These are phyloP conservation scores for Candida taoyuanica DNA, from an alignment of 805 yeast species.

Conservation along the genomic window DNA sequence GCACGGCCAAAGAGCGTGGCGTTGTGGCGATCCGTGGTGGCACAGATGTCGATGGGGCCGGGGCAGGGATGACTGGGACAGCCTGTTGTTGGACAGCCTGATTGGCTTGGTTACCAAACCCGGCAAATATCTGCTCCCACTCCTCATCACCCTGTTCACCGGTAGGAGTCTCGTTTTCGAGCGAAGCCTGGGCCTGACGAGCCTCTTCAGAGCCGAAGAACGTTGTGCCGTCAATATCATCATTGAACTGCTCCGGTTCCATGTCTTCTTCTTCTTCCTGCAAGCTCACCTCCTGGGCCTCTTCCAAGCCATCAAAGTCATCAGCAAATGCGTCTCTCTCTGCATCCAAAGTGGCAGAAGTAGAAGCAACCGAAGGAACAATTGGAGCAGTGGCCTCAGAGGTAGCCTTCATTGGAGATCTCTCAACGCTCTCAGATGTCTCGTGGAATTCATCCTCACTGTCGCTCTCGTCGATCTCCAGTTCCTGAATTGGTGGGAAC, in stretches of 20 bases:
- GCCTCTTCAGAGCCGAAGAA: constrained; percentile 24
- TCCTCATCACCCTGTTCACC: constrained; percentile 49
- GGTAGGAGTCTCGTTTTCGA: neutral
- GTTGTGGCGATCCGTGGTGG: constrained; percentile 35
- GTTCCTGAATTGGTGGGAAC: constrained; percentile 31
- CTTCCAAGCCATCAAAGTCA: constrained; percentile 41
- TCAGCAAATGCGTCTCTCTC: constrained; percentile 32
- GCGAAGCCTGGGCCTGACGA: neutral
- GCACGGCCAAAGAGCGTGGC: constrained; percentile 55
- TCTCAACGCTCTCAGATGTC: constrained; percentile 12
- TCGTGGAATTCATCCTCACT: constrained; percentile 20
- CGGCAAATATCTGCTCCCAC: constrained; percentile 93
- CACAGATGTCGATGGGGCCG: constrained; percentile 10
- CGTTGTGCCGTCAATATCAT: constrained; percentile 21
- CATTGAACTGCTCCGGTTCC: constrained; percentile 17
- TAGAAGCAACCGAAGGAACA: constrained; percentile 17
- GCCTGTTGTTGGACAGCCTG: constrained; percentile 5
- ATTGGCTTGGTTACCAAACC: constrained; percentile 57
- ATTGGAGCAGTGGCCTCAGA: constrained; percentile 9
- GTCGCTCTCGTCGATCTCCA: constrained; percentile 16
- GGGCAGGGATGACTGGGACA: constrained; percentile 12
- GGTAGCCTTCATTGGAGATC: constrained; percentile 13
- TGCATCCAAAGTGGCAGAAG: constrained; percentile 1
- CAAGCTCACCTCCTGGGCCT: constrained; percentile 31
- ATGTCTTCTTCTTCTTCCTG: constrained; percentile 31